Base-by-base conservation (phyloP, 768 basidiomycete species). In the Boletus subcaerulescens region DNA sequence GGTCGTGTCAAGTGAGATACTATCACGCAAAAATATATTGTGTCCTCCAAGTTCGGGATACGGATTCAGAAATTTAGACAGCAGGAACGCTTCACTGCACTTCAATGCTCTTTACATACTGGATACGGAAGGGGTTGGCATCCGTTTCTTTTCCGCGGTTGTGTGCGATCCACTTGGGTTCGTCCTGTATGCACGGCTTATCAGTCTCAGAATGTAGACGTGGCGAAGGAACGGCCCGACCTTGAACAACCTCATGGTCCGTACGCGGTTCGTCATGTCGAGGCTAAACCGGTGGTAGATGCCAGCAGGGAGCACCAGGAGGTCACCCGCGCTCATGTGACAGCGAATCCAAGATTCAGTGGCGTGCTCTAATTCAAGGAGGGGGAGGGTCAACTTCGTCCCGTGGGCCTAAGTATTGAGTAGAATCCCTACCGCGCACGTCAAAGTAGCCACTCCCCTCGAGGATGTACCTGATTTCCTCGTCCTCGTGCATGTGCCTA, bases 221-320 rank as follows among this genome's bases (percentile, higher is more conserved):
- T 39, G 7, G 20, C 22, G 15, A 15, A 14, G 50, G 31, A 18
- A 58, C 8, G 17, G 24, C 5, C 70, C 18, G 41, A 88, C 91
- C 81, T 92, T 84, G 83, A 95, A 96, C 47, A 96, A 75, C 9
- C 93, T 80, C 69, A 93, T 75, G 2, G 87, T 87, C 62, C 83
- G 82, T 71, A 92, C 84, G 22, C 75, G 76, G 69, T 95, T 82
- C 35, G 64, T 69, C 58, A 81, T 77, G 65, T 94, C 92, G n/a
- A 95, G 81, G 0, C 88, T 93, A 74, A 96, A 96, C 41, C 93
- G 86, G 72, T 97, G 93, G 69, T 93, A 95, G 62, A 94, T 91
- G 0, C 92, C 93, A 14, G 91, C 83, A 3, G 93, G 93, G 35
- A 98, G 70, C 50, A 96, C 87, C 50, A 96, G 74, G 40, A 96